These are phyloP conservation scores for Acer negundo DNA, from an alignment of 345 rosid genomes.

Conservation along the genomic window DNA sequence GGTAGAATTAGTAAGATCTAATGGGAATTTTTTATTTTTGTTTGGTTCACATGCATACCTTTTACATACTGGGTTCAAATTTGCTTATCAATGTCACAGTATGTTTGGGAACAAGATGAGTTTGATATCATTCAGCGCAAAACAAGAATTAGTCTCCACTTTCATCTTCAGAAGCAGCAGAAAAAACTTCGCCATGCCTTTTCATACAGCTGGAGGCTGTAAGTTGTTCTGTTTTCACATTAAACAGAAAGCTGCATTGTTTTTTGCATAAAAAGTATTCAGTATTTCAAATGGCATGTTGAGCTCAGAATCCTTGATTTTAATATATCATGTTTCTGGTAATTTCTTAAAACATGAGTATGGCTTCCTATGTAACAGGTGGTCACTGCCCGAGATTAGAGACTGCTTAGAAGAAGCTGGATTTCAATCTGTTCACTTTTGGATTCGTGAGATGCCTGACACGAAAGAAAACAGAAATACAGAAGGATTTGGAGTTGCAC, in stretches of 20 bases:
- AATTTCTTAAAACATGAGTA: not conserved
- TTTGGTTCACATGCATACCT: not conserved
- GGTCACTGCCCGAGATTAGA: constrained; percentile 89
- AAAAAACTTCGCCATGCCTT: constrained; percentile 79
- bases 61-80: not conserved
- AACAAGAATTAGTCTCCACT: constrained; percentile 89
- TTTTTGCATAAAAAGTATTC: constrained; percentile 6
- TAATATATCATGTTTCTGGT: not conserved
- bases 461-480: constrained; percentile 52
- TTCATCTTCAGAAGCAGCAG: constrained; percentile 74
- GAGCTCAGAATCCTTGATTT: not conserved
- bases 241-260: not conserved
- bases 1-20: not conserved
- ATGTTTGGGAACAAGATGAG: constrained; percentile 90
- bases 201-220: constrained; percentile 94
- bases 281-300: constrained; percentile 1
- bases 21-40: too few relatives aligned
- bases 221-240: constrained; percentile 30
- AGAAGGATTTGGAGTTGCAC: constrained; percentile 71
- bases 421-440: constrained; percentile 71
- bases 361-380: constrained; percentile 39
- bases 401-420: constrained; percentile 94
- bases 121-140: constrained; percentile 73
- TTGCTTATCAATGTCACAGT: constrained; percentile 42
- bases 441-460: constrained; percentile 88